Conservation (phyloP, 768 basidiomycete species). For the Boletus sensibilis region DNA sequence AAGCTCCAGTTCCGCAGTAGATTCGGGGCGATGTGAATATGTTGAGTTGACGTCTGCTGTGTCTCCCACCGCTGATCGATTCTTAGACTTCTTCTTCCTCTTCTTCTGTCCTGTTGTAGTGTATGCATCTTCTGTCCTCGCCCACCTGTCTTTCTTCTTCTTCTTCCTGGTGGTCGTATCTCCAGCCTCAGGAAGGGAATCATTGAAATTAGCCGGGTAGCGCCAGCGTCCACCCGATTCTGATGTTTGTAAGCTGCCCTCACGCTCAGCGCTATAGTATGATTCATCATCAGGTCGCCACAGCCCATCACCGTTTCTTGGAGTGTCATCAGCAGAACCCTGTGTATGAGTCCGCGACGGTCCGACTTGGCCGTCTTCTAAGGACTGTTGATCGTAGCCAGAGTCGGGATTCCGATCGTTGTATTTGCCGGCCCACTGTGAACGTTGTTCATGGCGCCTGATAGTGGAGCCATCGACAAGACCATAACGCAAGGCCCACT, state of each 20-base stretch:
- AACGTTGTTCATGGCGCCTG: conserved; percentile 73
- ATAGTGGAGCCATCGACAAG: conserved; percentile 81
- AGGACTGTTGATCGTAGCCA: conserved; percentile 63
- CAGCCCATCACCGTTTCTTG: conserved; percentile 46
- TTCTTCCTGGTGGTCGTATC: conserved; percentile 52
- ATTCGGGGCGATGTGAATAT: conserved; percentile 34
- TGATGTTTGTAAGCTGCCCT: conserved; percentile 38
- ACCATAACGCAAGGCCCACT: conserved; percentile 90
- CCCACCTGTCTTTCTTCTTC: conserved; percentile 85
- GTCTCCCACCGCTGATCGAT: conserved; percentile 43
- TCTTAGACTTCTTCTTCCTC: conserved; percentile 64
- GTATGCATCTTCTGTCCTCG: conserved; percentile 83
- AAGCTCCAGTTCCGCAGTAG: conserved; percentile 43
- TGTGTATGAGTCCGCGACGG: conserved; percentile 13
- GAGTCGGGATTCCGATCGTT: conserved; percentile 75
- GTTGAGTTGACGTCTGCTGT: conserved; percentile 29
- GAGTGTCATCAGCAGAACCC: conserved; percentile 6
- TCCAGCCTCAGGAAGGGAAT: conserved; percentile 43
- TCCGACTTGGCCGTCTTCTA: conserved; percentile 78
- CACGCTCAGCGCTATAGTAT: conserved; percentile 53
- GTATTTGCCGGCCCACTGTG: conserved; percentile 86
- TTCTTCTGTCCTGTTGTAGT: conserved; percentile 46
- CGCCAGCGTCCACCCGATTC: conserved; percentile 61
- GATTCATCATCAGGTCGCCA: conserved; percentile 78
- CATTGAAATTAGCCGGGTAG: conserved; percentile 84